A percentile compares a stretch with the other conserved stretches of the same genome.
Evolutionary conservation across 257 asterid genomes (phyloP).

Genomic region (Asclepias syriaca): DNA sequence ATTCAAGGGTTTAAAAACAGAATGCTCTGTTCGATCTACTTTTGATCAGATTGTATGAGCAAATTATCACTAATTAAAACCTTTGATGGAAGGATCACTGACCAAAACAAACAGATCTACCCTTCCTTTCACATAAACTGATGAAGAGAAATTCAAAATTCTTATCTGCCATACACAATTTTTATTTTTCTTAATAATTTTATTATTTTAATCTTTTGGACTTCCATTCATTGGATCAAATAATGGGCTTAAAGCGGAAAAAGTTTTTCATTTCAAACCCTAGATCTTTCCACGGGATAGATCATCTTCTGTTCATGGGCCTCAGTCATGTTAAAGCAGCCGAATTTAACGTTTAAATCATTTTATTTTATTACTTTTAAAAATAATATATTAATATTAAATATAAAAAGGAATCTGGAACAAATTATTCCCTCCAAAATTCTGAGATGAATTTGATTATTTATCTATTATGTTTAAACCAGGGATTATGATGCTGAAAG

Average conservation of each 20-base stretch:
- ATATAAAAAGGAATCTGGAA: no score
- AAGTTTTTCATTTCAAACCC: not conserved
- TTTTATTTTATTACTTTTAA: not conserved
- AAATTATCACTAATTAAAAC: not conserved
- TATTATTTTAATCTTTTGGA: no score
- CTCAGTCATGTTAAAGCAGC: not conserved
- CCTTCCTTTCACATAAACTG: not conserved
- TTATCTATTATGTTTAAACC: constrained; percentile 6
- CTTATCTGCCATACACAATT: not conserved
- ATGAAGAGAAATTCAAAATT: no score
- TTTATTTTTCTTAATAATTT: no score
- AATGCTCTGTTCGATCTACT: not conserved
- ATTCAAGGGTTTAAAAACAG: no score
- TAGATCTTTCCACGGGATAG: no score
- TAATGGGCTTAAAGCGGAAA: not conserved
- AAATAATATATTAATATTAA: not conserved
- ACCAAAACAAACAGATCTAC: not conserved
- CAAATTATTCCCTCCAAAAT: no score
- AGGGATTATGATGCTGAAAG: constrained; percentile 75
- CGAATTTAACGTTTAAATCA: not conserved
- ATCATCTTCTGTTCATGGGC: not conserved
- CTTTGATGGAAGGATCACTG: not conserved
- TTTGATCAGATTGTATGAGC: not conserved
- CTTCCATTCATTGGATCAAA: not conserved
- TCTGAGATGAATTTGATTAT: not conserved